Conservation (phyloP, 2,329 filamentous ascomycete genomes). For the Pseudogymnoascus pannorum region DNA sequence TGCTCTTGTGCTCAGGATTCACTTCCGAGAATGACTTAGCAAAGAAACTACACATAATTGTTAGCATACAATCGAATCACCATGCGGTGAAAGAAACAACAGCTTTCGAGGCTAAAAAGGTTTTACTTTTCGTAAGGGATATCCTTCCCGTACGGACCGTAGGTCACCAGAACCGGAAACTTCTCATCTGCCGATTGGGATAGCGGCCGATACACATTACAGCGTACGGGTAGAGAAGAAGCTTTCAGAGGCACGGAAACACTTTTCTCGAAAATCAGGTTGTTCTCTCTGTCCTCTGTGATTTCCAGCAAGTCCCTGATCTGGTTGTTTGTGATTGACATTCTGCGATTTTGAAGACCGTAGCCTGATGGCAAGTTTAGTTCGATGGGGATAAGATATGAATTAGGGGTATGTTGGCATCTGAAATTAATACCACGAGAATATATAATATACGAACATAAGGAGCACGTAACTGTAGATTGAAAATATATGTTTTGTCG, state of each 20-base stretch:
- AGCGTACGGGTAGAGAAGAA: slow-evolving; percentile 36
- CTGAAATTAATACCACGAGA: not conserved
- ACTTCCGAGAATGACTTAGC: slow-evolving; percentile 40
- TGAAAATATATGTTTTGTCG: not conserved
- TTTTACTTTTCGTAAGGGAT: slow-evolving; percentile 52
- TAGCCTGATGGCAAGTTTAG: not conserved
- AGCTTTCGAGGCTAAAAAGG: not conserved
- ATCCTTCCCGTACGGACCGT: slow-evolving; percentile 69
- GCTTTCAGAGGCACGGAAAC: slow-evolving; percentile 38
- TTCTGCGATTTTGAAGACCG: not conserved
- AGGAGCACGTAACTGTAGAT: not conserved
- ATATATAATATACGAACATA: not conserved
- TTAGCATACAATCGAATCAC: not conserved
- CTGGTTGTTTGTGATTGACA: slow-evolving; percentile 6
- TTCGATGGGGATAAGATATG: not conserved
- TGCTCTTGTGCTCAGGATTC: slow-evolving; percentile 34
- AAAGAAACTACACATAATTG: slow-evolving; percentile 35
- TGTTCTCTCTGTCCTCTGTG: slow-evolving; percentile 18
- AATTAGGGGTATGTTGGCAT: not conserved
- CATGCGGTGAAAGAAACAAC: not conserved
- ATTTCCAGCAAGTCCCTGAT: slow-evolving; percentile 15
- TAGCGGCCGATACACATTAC: slow-evolving; percentile 45
- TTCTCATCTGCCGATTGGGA: slow-evolving; percentile 24
- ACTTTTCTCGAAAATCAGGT: slow-evolving; percentile 40
- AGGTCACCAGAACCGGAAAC: slow-evolving; percentile 59